phyloP scores from a whole-genome alignment of 495 filamentous ascomycete species.

The Xylaria palmicola region DNA sequence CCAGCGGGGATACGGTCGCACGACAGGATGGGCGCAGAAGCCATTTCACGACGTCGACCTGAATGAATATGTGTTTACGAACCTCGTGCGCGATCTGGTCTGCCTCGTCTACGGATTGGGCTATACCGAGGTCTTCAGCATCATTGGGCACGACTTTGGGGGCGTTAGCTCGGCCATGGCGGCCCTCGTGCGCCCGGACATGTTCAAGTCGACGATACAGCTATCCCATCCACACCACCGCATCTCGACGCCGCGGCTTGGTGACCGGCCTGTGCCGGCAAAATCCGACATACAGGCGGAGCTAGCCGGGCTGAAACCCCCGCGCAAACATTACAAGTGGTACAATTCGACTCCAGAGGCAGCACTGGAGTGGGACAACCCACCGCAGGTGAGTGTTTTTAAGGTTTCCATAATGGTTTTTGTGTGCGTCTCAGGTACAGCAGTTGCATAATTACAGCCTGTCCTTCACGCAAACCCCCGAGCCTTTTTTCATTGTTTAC shows the following conservation, averaged over 20 bases:
- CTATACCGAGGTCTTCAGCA: slow-evolving; percentile 55
- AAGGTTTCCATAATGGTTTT: too few relatives aligned
- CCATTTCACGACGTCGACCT: slow-evolving; percentile 54
- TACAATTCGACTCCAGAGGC: slow-evolving; percentile 62
- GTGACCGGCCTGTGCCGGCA: not conserved
- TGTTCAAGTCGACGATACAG: slow-evolving; percentile 55
- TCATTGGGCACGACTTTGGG: slow-evolving; percentile 69
- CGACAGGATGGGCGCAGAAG: slow-evolving; percentile 58
- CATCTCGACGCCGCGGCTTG: slow-evolving; percentile 21
- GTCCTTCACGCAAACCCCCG: too few relatives aligned
- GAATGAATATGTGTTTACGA: slow-evolving; percentile 55
- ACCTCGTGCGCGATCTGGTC: slow-evolving; percentile 61
- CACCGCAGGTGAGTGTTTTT: too few relatives aligned
- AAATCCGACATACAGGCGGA: slow-evolving; percentile 53
- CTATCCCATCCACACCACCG: slow-evolving; percentile 46
- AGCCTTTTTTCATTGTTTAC: too few relatives aligned
- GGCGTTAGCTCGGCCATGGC: slow-evolving; percentile 58
- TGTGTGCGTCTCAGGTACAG: too few relatives aligned
- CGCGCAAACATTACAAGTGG: slow-evolving; percentile 68
- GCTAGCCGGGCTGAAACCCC: slow-evolving; percentile 49
- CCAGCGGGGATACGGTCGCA: slow-evolving; percentile 68
- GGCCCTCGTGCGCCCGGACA: slow-evolving; percentile 62
- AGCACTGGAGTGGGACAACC: slow-evolving; percentile 57
- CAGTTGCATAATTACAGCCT: too few relatives aligned
- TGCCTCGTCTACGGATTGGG: slow-evolving; percentile 60